Evolutionary conservation across 2,329 filamentous ascomycete species (phyloP).

Genomic region (Decorospora gaudefroyi): DNA sequence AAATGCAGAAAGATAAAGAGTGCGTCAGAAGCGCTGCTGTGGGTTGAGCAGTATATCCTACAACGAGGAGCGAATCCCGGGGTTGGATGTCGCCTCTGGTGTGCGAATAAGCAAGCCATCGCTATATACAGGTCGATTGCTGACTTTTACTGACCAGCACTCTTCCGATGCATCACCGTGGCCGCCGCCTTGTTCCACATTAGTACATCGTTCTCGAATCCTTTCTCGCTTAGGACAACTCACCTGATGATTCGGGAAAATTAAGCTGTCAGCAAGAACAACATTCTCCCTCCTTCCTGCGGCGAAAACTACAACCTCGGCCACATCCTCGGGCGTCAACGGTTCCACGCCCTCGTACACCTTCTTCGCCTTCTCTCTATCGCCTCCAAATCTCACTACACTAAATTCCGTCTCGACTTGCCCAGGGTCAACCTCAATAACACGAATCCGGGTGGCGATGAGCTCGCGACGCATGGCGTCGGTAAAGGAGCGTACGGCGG

Average conservation of each 20-base stretch:
- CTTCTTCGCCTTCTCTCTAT: conserved; percentile 85
- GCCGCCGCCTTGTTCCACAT: conserved; percentile 40
- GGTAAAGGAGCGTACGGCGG: conserved; percentile 82
- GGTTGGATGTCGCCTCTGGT: neutral
- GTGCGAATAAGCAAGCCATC: conserved; percentile 4
- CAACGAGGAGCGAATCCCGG: neutral
- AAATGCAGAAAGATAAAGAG: too few species aligned
- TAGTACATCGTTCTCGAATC: conserved; percentile 12
- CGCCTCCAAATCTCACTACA: conserved; percentile 83
- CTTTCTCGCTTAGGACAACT: conserved; percentile 32
- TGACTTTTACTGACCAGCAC: conserved; percentile 20
- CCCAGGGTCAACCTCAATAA: conserved; percentile 89
- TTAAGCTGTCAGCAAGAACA: conserved; percentile 81
- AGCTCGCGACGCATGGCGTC: conserved; percentile 82
- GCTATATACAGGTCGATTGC: conserved; percentile 1
- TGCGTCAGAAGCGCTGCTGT: too few species aligned
- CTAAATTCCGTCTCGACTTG: conserved; percentile 96
- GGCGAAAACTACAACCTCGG: conserved; percentile 85
- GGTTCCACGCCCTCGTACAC: conserved; percentile 77
- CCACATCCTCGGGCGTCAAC: conserved; percentile 86
- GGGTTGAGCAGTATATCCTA: too few species aligned
- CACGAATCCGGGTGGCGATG: conserved; percentile 75
- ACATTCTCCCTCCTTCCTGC: conserved; percentile 86
- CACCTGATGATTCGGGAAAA: conserved; percentile 91
- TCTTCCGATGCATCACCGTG: conserved; percentile 45